These are phyloP conservation scores for Trichopus zeylanicus DNA, from an alignment of 116 monocot species.

Conservation along the genomic window DNA sequence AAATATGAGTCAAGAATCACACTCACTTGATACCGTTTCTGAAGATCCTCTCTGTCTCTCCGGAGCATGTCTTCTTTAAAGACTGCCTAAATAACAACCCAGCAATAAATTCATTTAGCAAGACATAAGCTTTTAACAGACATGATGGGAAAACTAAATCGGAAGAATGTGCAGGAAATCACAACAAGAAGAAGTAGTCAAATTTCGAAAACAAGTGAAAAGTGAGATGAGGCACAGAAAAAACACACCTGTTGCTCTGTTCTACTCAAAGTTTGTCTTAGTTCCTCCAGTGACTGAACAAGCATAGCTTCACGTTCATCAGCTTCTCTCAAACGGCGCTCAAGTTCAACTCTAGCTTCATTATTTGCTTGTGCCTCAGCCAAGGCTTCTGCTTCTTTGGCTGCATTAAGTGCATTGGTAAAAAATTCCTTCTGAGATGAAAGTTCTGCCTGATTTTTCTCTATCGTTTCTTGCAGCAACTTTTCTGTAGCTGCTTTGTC, in stretches of 20 bases:
- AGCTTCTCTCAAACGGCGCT: constrained; percentile 81
- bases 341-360: constrained; percentile 85
- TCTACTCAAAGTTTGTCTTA: constrained; percentile 83
- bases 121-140: neutral
- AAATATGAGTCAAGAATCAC: constrained; percentile 14
- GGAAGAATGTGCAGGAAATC: neutral
- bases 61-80: constrained; percentile 87
- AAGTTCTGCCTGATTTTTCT: constrained; percentile 88
- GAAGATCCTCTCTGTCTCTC: constrained; percentile 86
- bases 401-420: constrained; percentile 78
- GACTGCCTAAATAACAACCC: constrained; percentile 43
- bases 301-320: constrained; percentile 80
- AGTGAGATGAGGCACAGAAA: neutral
- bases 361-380: constrained; percentile 75
- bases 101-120: neutral
- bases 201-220: neutral
- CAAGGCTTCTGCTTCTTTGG: constrained; percentile 88
- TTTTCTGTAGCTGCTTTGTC: constrained; percentile 91
- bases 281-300: constrained; percentile 84
- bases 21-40: constrained; percentile 93
- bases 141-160: neutral
- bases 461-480: constrained; percentile 92
- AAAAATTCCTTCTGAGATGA: constrained; percentile 93
- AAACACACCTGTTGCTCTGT: constrained; percentile 81
- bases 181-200: neutral